Evolutionary conservation across 1,139 yeast species (phyloP), one percentile per base, ranked within the genome.

Genomic region (Nakaseomyces sp.): DNA sequence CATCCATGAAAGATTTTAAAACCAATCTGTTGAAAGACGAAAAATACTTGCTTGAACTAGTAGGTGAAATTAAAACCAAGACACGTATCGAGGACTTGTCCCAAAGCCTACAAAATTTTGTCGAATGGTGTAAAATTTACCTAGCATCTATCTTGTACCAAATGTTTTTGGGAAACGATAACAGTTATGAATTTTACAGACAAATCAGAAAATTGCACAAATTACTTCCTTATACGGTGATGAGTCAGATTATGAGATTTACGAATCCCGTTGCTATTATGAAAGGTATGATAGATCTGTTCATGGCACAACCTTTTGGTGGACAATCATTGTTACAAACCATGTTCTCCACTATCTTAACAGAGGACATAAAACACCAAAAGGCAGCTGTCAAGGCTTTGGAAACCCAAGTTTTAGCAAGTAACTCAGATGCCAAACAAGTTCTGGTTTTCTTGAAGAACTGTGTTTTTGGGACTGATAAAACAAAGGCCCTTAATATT

Each of bases 191-290:
- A 52, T 67, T 84, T 56, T 77, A 82, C 51, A 71, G 74, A 6
- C 87, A 85, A 57, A 69, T 84, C 25, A 75, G 75, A 48, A 75
- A 79, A 47, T 67, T 89, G 41, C 96, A 89, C 63, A 65, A 72
- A 28, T 58, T 85, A 47, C 76, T 88, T 65, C 97, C 96, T 0
- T 88, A 88, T 59, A 68, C 74, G 1, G 59, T 88, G 40, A 75
- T 88, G 61, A 79, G 81, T 42, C 86, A 86, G 15, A 81, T 89
- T 26, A 64, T 89, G 52, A 73, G 78, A 54, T 79, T 81, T 51
- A 85, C 96, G 1, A 89, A 89, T 57, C 97, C 97, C 3, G 77
- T 87, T 64, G 77, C 83, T 42, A 79, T 89, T 32, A 77, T 86
- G 66, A 82, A 88, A 46, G 78, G 83, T 20, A 67, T 88, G 55